Conservation (phyloP, 108 stramenopile species). For the Nannochloropsis oceanica region DNA sequence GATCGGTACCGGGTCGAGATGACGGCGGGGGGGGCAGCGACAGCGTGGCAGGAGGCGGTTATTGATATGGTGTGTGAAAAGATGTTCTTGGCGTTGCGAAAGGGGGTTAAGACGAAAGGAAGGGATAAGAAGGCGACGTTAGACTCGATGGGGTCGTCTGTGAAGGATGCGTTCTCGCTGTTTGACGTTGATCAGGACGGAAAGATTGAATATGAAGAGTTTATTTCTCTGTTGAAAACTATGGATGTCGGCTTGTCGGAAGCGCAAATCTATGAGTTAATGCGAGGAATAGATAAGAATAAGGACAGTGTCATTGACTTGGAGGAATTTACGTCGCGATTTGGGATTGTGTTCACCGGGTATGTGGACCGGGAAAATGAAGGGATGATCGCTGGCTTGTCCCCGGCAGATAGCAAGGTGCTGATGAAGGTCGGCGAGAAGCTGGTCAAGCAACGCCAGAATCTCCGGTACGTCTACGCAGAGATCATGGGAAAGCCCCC, state of each 20-base stretch:
- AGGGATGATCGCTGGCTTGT: neutral
- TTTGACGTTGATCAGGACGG: conserved; percentile 42
- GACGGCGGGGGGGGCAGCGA: conserved; percentile 12
- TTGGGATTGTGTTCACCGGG: conserved; percentile 35
- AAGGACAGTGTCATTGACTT: conserved; percentile 37
- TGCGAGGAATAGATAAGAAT: conserved; percentile 43
- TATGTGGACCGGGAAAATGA: conserved; percentile 8
- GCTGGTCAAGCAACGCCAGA: neutral
- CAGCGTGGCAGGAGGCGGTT: conserved; percentile 36
- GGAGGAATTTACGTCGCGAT: conserved; percentile 37
- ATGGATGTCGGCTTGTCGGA: conserved; percentile 41
- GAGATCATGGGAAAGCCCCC: neutral
- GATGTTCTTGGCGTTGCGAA: conserved; percentile 35
- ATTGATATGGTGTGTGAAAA: conserved; percentile 41
- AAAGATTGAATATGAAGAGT: conserved; percentile 41
- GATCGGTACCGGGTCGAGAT: conserved; percentile 41
- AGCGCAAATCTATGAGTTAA: conserved; percentile 42
- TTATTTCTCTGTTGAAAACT: conserved; percentile 28
- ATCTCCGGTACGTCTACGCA: neutral
- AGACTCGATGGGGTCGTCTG: neutral
- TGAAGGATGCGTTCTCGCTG: neutral
- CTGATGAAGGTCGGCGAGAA: neutral
- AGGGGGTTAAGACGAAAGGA: neutral
- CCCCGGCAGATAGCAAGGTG: neutral
- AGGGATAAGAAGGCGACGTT: neutral